phyloP scores from a whole-genome alignment of 495 filamentous ascomycete genomes.

The Copromyces sp. region DNA sequence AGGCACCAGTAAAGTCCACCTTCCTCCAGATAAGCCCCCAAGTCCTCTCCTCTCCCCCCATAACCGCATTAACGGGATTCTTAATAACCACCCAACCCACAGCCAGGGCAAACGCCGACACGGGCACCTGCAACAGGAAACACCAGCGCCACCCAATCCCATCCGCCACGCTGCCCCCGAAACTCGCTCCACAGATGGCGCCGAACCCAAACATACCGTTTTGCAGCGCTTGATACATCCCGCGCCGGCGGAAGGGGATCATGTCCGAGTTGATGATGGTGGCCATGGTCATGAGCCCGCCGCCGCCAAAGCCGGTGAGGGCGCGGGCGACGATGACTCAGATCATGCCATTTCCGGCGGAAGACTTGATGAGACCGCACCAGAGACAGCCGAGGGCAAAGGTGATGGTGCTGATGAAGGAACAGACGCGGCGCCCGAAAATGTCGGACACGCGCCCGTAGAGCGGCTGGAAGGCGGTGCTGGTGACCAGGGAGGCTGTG shows the following conservation, averaged over 20 bases:
- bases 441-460: conserved; percentile 41
- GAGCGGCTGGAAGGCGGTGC: conserved; percentile 51
- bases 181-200: conserved; percentile 36
- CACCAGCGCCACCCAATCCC: conserved; percentile 42
- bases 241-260: conserved; percentile 51
- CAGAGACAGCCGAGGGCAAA: conserved; percentile 39
- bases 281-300: conserved; percentile 53
- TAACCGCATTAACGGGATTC: conserved; percentile 16
- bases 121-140: conserved; percentile 40
- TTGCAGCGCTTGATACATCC: conserved; percentile 56
- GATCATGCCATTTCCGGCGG: conserved; percentile 17
- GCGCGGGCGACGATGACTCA: conserved; percentile 37
- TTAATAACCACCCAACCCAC: conserved; percentile 45
- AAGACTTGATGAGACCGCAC: conserved; percentile 28
- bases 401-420: conserved; percentile 36
- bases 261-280: conserved; percentile 59
- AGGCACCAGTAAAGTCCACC: conserved; percentile 47
- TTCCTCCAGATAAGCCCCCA: conserved; percentile 35
- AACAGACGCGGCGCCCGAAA: conserved; percentile 42
- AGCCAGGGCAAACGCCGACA: conserved; percentile 43
- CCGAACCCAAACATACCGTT: conserved; percentile 53
- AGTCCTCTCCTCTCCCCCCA: conserved; percentile 12
- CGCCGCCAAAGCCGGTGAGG: conserved; percentile 48
- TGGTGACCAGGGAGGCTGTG: conserved; percentile 65
- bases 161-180: conserved; percentile 41